Evolutionary conservation across 352 stramenopile species (phyloP).

Genomic region (Blastocystis hominis): DNA sequence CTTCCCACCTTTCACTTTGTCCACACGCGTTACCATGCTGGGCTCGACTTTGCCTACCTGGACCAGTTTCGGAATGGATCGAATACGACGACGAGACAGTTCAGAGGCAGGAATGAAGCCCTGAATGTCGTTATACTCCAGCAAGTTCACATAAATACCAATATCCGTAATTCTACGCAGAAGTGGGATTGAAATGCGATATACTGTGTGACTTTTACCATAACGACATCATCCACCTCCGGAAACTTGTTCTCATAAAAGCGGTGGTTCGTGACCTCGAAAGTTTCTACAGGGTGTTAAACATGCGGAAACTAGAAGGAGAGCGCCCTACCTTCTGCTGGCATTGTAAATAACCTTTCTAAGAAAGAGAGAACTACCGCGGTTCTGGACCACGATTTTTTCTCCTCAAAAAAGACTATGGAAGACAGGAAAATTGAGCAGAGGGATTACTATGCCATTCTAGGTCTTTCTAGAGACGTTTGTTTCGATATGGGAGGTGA

Average conservation of each 20-base stretch:
- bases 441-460: constrained; percentile 42
- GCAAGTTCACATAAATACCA: constrained; percentile 95
- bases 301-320: too few species aligned
- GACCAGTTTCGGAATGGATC: constrained; percentile 99
- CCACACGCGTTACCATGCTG: constrained; percentile 97
- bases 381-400: neutral
- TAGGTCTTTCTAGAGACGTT: constrained; percentile 29
- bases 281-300: neutral
- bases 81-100: constrained; percentile 91
- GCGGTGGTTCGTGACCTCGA: constrained; percentile 65
- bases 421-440: constrained; percentile 18
- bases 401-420: neutral
- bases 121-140: constrained; percentile 99
- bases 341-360: neutral
- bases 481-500: neutral
- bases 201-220: constrained; percentile 74
- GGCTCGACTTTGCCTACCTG: constrained; percentile 98
- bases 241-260: constrained; percentile 85
- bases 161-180: constrained; percentile 90
- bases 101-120: constrained; percentile 99
- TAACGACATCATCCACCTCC: constrained; percentile 92
- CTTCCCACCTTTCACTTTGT: constrained; percentile 87
- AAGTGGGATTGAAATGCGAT: neutral
- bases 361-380: neutral
- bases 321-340: neutral